A percentile compares a stretch with the other conserved stretches of the same genome.
Conservation (phyloP, 2,329 filamentous ascomycete species). For the Diplodia intermedia region DNA sequence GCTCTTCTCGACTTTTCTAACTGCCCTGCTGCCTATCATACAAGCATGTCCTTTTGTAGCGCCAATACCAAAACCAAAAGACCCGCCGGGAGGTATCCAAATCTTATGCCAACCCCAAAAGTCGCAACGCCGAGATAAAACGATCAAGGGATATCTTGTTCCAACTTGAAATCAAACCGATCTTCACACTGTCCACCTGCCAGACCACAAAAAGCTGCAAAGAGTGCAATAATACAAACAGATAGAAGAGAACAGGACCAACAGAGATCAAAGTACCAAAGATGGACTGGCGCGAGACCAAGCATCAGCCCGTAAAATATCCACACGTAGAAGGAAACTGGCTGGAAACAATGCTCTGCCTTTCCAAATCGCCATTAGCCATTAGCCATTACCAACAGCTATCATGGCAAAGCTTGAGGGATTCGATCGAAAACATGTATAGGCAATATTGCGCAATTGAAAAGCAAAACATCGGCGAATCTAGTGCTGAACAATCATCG, state of each 20-base stretch:
- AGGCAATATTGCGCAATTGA: background rate
- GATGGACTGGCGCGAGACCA: background rate
- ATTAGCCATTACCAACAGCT: conserved; percentile 28
- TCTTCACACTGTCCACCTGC: background rate
- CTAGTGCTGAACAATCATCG: background rate
- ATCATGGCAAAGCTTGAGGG: conserved; percentile 8
- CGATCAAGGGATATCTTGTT: conserved; percentile 21
- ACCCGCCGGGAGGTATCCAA: conserved; percentile 20
- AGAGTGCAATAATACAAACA: conserved; percentile 7
- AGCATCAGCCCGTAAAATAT: conserved; percentile 5
- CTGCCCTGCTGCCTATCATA: conserved; percentile 18
- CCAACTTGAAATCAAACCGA: conserved; percentile 2
- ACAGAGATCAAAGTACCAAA: background rate
- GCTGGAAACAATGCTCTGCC: conserved; percentile 1
- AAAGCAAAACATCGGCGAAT: background rate
- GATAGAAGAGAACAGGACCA: conserved; percentile 5
- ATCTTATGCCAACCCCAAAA: conserved; percentile 11
- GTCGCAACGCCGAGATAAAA: conserved; percentile 14
- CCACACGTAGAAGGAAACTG: conserved; percentile 20
- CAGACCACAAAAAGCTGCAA: background rate
- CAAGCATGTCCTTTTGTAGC: conserved; percentile 16
- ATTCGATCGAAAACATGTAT: background rate
- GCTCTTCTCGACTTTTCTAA: conserved; percentile 12
- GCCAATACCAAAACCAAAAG: conserved; percentile 6
- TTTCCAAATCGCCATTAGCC: conserved; percentile 24